A percentile compares a stretch with the other conserved stretches of the same genome.
Conservation (phyloP, 2,329 filamentous ascomycete species). For the Hymenotorrendiella dingleyae region DNA sequence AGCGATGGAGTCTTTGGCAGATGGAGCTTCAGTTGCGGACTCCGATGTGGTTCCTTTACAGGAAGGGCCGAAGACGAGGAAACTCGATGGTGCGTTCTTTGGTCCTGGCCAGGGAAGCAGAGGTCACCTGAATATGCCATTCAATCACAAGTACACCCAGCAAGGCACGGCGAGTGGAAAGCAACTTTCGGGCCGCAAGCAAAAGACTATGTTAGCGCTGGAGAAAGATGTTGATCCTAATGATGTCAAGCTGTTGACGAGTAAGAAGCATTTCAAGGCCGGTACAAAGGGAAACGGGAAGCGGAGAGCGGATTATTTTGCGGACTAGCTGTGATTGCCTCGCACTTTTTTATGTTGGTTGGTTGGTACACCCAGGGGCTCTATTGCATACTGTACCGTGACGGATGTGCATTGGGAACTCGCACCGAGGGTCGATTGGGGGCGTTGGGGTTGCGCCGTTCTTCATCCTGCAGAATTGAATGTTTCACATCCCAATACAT, state of each 20-base stretch:
- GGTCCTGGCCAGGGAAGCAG: constrained; percentile 53
- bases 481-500: too few relatives aligned
- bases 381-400: too few relatives aligned
- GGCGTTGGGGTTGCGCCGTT: too few relatives aligned
- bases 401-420: too few relatives aligned
- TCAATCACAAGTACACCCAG: constrained; percentile 83
- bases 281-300: constrained; percentile 53
- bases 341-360: too few relatives aligned
- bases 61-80: constrained; percentile 66
- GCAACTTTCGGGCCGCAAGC: constrained; percentile 75
- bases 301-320: constrained; percentile 32
- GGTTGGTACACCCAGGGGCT: too few relatives aligned
- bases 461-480: too few relatives aligned
- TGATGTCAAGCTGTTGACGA: constrained; percentile 58
- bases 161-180: constrained; percentile 63
- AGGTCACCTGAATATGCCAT: constrained; percentile 70
- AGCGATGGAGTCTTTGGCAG: constrained; percentile 28
- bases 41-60: constrained; percentile 47
- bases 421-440: too few relatives aligned
- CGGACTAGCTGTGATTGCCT: constrained; percentile 19
- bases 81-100: constrained; percentile 88
- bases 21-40: constrained; percentile 36
- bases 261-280: constrained; percentile 96
- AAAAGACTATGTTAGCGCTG: constrained; percentile 71
- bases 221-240: constrained; percentile 80